Evolutionary conservation across 768 basidiomycete genomes (phyloP).

Genomic region (Termitomyces sp.): DNA sequence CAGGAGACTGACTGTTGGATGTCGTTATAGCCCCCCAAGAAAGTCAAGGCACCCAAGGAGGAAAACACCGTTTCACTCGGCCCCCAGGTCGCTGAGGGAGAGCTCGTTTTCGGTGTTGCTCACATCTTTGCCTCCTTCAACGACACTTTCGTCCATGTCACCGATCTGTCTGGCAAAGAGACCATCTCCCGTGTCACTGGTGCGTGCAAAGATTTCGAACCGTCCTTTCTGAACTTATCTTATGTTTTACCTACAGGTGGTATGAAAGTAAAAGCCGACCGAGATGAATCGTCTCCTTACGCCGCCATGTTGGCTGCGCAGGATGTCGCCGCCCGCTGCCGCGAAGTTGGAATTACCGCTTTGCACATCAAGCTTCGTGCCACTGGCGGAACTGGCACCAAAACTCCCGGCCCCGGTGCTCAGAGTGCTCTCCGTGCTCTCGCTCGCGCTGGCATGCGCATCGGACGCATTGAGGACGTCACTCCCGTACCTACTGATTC

Average conservation of each 20-base stretch:
- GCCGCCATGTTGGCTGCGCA: slow-evolving; percentile 98
- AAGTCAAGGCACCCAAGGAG: slow-evolving; percentile 72
- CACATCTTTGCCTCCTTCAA: slow-evolving; percentile 99
- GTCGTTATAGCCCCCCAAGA: slow-evolving; percentile 69
- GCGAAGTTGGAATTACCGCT: slow-evolving; percentile 97
- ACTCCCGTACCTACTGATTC: slow-evolving; percentile 97
- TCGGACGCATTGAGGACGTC: slow-evolving; percentile 97
- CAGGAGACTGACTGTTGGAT: slow-evolving; percentile 15
- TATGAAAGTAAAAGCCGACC: slow-evolving; percentile 99
- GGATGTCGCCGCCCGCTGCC: slow-evolving; percentile 94
- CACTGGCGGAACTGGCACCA: slow-evolving; percentile 97
- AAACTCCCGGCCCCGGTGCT: slow-evolving; percentile 98
- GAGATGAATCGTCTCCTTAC: slow-evolving; percentile 97
- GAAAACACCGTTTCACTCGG: slow-evolving; percentile 88
- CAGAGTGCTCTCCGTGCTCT: slow-evolving; percentile 97
- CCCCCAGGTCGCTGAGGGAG: slow-evolving; percentile 93
- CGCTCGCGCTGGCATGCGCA: slow-evolving; percentile 96
- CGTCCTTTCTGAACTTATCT: neutral
- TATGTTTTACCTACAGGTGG: slow-evolving; percentile 51
- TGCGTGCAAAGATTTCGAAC: slow-evolving; percentile 26
- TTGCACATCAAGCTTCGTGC: slow-evolving; percentile 99
- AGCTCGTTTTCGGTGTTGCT: slow-evolving; percentile 96
- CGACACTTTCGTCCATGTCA: slow-evolving; percentile 99
- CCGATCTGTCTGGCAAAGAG: slow-evolving; percentile 98
- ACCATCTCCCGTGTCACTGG: slow-evolving; percentile 99